Percentiles rank a stretch among this genome's conserved stretches.
These are phyloP conservation scores for Narthecium ossifragum DNA, from an alignment of 106 monocot species.

Conservation along the genomic window DNA sequence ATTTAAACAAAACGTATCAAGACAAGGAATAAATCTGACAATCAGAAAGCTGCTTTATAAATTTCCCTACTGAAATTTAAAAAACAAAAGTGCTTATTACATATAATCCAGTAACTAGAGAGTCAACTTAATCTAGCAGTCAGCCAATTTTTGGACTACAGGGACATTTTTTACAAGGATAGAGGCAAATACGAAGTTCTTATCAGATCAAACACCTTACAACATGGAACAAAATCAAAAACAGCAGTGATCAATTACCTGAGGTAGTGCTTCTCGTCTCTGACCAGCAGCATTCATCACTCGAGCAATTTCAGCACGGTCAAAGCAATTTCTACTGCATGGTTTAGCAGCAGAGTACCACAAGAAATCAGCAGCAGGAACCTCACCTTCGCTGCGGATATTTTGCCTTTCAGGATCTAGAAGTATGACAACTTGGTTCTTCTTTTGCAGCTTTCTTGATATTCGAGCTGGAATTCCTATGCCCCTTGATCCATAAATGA, in stretches of 20 bases:
- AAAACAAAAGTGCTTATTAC: too few species aligned
- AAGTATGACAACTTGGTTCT: slow-evolving; percentile 85
- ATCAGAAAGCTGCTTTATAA: too few species aligned
- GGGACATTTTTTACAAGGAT: too few species aligned
- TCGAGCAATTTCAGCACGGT: slow-evolving; percentile 95
- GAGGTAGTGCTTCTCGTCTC: slow-evolving; percentile 74
- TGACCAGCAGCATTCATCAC: slow-evolving; percentile 98
- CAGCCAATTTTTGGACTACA: too few species aligned
- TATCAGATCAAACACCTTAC: too few species aligned
- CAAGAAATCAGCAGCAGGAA: slow-evolving; percentile 90
- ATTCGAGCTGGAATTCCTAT: slow-evolving; percentile 86
- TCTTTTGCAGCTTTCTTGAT: slow-evolving; percentile 81
- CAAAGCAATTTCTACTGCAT: slow-evolving; percentile 97
- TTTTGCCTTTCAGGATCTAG: slow-evolving; percentile 94
- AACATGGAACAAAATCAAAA: too few species aligned
- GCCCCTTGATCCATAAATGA: slow-evolving; percentile 93
- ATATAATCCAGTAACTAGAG: too few species aligned
- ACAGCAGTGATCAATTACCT: slow-evolving; percentile 36
- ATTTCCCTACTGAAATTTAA: too few species aligned
- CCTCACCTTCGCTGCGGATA: slow-evolving; percentile 90
- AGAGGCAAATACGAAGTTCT: too few species aligned
- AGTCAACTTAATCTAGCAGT: too few species aligned
- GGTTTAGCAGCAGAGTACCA: slow-evolving; percentile 97
- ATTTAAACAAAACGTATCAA: background rate
- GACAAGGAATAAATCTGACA: background rate